Evolutionary conservation across 306 rosid species (phyloP).

Genomic region (Acacia crassicarpa): DNA sequence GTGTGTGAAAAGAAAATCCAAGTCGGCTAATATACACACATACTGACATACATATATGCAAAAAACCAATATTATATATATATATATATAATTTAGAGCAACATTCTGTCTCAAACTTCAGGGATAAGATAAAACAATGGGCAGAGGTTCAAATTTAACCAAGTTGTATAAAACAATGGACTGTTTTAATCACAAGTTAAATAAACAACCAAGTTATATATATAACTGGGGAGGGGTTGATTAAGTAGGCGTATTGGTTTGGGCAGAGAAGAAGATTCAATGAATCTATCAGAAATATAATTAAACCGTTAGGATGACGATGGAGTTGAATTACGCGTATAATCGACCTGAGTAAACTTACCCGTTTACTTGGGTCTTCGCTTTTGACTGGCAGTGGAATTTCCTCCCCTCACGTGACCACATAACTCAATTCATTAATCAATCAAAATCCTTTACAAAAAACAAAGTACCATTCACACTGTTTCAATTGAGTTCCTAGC

Average conservation of each 20-base stretch:
- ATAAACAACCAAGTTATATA: no score
- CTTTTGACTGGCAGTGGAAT: slow-evolving; percentile 6
- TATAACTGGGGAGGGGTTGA: neutral
- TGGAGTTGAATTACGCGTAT: neutral
- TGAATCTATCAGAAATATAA: neutral
- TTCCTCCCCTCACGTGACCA: neutral
- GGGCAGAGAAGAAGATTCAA: neutral
- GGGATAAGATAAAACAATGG: no score
- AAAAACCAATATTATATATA: no score
- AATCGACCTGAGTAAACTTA: neutral
- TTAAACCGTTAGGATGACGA: neutral
- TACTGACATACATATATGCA: no score
- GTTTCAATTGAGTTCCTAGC: neutral
- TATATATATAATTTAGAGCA: no score
- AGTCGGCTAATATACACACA: neutral
- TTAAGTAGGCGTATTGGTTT: neutral
- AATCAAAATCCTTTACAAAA: neutral
- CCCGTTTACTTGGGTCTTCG: slow-evolving; percentile 10
- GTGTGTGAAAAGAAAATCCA: no score
- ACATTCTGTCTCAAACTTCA: no score
- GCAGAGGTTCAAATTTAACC: no score
- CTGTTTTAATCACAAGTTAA: no score
- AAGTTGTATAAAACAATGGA: no score
- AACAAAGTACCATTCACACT: neutral
- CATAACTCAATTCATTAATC: neutral